Percentiles rank a stretch among this genome's conserved stretches.
Conservation (phyloP, 2,329 filamentous ascomycete genomes). For the Aureobasidium uvarum region DNA sequence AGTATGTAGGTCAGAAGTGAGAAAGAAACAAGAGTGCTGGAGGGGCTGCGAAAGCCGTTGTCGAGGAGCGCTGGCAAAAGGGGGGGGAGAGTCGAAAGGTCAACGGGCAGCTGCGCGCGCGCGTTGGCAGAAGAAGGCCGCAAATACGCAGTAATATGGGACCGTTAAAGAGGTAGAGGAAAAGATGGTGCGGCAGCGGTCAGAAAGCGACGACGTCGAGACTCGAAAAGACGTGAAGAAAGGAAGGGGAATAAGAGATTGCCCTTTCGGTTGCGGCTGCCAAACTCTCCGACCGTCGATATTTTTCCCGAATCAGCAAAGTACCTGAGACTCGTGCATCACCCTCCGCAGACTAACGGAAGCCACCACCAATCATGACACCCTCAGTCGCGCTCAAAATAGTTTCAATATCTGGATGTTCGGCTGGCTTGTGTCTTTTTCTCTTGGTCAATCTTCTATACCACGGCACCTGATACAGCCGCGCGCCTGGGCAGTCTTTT, state of each 20-base stretch:
- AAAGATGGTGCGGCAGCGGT: slow-evolving; percentile 23
- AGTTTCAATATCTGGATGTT: neutral
- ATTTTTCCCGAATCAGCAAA: slow-evolving; percentile 6
- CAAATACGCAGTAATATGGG: slow-evolving; percentile 3
- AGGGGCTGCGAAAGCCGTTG: slow-evolving; percentile 20
- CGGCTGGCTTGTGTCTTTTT: neutral
- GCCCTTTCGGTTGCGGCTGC: slow-evolving; percentile 21
- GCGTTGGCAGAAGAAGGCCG: neutral
- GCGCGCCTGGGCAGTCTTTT: neutral
- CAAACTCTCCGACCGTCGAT: slow-evolving; percentile 22
- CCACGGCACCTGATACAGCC: slow-evolving; percentile 1
- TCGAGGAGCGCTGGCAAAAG: slow-evolving; percentile 8
- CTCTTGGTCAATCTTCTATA: neutral
- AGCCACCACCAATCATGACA: slow-evolving; percentile 19
- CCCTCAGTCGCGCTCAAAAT: slow-evolving; percentile 18
- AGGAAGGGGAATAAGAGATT: slow-evolving; percentile 19
- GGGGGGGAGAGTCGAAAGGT: slow-evolving; percentile 4
- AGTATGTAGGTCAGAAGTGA: slow-evolving; percentile 21
- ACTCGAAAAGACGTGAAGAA: slow-evolving; percentile 10
- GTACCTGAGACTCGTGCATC: slow-evolving; percentile 21
- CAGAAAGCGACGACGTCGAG: slow-evolving; percentile 22
- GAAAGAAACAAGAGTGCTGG: slow-evolving; percentile 5
- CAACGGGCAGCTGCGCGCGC: slow-evolving; percentile 16
- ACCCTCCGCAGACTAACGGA: slow-evolving; percentile 17
- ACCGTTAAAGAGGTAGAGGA: slow-evolving; percentile 8